Percentiles rank a stretch among this genome's conserved stretches.
phyloP scores from a whole-genome alignment of 305 asterid species.

The Fraxinus platypoda region DNA sequence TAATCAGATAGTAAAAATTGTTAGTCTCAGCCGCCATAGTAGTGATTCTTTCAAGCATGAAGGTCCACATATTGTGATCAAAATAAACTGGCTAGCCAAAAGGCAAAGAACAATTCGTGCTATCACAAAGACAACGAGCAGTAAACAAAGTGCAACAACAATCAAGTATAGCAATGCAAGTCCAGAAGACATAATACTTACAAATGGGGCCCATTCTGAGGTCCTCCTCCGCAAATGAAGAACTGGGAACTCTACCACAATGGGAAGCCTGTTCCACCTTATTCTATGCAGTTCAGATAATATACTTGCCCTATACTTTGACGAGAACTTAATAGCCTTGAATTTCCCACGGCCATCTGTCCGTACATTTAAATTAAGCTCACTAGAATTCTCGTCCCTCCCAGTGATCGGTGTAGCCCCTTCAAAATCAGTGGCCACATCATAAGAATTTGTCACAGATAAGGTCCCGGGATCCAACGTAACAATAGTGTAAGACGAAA shows the following conservation, averaged over 20 bases:
- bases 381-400: conserved; percentile 70
- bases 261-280: conserved; percentile 71
- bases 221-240: conserved; percentile 79
- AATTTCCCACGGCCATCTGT: conserved; percentile 96
- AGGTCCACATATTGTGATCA: conserved; percentile 6
- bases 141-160: neutral
- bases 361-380: conserved; percentile 81
- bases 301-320: conserved; percentile 79
- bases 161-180: conserved; percentile 1
- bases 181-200: conserved; percentile 40
- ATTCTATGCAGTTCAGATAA: conserved; percentile 88
- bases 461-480: conserved; percentile 89
- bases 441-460: conserved; percentile 81
- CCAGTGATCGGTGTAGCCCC: conserved; percentile 84
- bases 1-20: neutral
- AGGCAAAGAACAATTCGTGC: neutral
- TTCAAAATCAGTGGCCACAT: conserved; percentile 78
- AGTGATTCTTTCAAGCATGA: conserved; percentile 12
- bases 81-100: conserved; percentile 14
- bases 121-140: conserved; percentile 3
- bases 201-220: conserved; percentile 76
- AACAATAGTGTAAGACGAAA: conserved; percentile 57
- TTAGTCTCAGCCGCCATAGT: conserved; percentile 8
- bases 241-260: conserved; percentile 76
- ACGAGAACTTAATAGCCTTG: conserved; percentile 81